Evolutionary conservation across 2,329 filamentous ascomycete species (phyloP), one percentile per base, ranked within the genome.

Genomic region (Claviceps purpurea): DNA sequence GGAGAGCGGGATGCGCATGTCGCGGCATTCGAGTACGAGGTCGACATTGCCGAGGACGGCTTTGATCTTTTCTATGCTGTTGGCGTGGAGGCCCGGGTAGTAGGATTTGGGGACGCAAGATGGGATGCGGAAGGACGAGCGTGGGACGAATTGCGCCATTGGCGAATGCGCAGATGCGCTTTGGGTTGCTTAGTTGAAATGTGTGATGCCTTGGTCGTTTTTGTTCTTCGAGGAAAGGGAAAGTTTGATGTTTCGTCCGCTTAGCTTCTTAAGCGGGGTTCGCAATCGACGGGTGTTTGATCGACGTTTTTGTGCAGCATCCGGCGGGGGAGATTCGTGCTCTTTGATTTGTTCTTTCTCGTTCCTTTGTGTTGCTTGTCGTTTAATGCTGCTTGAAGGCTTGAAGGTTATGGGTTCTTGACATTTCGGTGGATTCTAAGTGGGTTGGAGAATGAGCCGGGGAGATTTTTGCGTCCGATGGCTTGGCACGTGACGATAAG

Each of bases 21-120:
- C 93, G 63, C 93, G 87, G 67, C 90, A 96, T 72, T 98, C 93
- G 63, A 98, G 80, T 51, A 98, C 81, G 44, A 97, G 81, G 62
- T 90, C 86, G 61, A 96, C 87, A 56, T 81, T 82, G 30, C 83
- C 81, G 48, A 98, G 78, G 64, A 87, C 77, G 41, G 79, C 79
- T 65, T 87, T 87, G 84, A 97, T 95, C 65, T 87, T 85, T 47
- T 78, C 74, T 37, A 95, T 75, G 16, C 87, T 93, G 10, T 86
- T 78, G 55, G 81, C 80, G 74, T 98, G 93, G 70, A 98, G 93
- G 56, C 93, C 93, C 47, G 97, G 78, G 71, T 88, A 98, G 71
- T 97, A 98, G 54, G 91, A 93, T 58, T 88, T 83, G 41, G 87
- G 84, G 55, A 97, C 84, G 50, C 83, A 85, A 44, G 72, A 62